Conservation (phyloP, 257 asterid species). For the Schizonepeta tenuifolia region DNA sequence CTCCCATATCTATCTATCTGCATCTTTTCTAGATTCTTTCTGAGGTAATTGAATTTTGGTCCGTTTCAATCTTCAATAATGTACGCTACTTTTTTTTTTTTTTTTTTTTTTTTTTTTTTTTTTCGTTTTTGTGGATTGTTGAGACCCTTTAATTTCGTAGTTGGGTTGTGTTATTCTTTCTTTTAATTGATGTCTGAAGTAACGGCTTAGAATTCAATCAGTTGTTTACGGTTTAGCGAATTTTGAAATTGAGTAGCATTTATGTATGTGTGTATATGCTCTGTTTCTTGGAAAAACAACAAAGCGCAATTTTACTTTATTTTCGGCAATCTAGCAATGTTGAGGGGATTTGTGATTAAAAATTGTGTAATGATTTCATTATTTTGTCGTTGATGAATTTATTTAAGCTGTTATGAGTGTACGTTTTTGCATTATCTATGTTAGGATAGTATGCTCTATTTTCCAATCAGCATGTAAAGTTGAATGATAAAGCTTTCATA, state of each 20-base stretch:
- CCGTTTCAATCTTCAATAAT: neutral
- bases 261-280: conserved; percentile 1
- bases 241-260: conserved; percentile 11
- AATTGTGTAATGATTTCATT: neutral
- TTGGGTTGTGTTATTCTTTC: conserved; percentile 5
- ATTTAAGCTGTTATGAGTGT: conserved; percentile 9
- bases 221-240: neutral
- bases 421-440: conserved; percentile 4
- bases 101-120: neutral
- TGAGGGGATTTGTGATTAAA: conserved; percentile 1
- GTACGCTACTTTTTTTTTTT: neutral
- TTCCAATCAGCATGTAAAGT: too few relatives aligned
- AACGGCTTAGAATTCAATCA: conserved; percentile 5
- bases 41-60: conserved; percentile 36
- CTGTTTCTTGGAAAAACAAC: neutral
- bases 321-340: neutral
- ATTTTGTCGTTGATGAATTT: neutral
- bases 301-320: neutral
- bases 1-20: neutral
- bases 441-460: neutral
- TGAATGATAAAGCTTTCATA: neutral
- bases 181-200: neutral
- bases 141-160: neutral
- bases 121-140: neutral
- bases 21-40: conserved; percentile 5